Conservation (phyloP, 1,284 basidiomycete genomes). For the Hypsizygus ulmarius region DNA sequence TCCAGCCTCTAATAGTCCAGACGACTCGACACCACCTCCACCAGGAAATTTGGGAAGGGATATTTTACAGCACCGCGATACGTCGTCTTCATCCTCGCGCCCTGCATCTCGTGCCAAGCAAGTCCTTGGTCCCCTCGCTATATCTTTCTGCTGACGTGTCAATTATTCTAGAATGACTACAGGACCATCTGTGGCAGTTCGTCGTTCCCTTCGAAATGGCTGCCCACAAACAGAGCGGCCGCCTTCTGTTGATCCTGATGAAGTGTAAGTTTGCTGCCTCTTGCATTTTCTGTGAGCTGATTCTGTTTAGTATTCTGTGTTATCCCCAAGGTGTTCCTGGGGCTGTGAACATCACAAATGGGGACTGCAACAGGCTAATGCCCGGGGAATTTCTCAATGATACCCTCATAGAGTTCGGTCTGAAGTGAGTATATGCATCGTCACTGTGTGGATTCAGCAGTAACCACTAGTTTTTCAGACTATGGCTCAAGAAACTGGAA, state of each 20-base stretch:
- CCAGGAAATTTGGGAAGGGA: constrained; percentile 3
- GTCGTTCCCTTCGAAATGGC: constrained; percentile 30
- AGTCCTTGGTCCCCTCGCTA: not conserved
- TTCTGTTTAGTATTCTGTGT: constrained; percentile 58
- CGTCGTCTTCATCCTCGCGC: constrained; percentile 9
- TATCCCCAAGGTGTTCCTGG: constrained; percentile 72
- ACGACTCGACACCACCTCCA: constrained; percentile 10
- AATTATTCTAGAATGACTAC: constrained; percentile 4
- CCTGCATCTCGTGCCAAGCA: constrained; percentile 7
- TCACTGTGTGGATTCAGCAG: not conserved
- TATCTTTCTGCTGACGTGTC: not conserved
- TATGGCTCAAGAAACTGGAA: constrained; percentile 63
- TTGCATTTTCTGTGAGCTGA: constrained; percentile 5
- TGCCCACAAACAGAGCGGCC: constrained; percentile 21
- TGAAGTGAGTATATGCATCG: constrained; percentile 60
- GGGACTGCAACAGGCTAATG: constrained; percentile 72
- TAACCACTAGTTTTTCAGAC: constrained; percentile 39
- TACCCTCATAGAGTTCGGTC: constrained; percentile 91
- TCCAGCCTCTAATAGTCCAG: not conserved
- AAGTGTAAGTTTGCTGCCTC: constrained; percentile 49
- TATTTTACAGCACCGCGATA: not conserved
- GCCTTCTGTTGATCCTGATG: constrained; percentile 49
- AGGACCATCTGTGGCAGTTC: constrained; percentile 14
- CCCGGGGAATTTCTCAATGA: constrained; percentile 91
- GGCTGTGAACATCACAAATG: constrained; percentile 74